These are phyloP conservation scores for Pinus tabuliformis DNA, from an alignment of 75 land plant genomes.

Conservation along the genomic window DNA sequence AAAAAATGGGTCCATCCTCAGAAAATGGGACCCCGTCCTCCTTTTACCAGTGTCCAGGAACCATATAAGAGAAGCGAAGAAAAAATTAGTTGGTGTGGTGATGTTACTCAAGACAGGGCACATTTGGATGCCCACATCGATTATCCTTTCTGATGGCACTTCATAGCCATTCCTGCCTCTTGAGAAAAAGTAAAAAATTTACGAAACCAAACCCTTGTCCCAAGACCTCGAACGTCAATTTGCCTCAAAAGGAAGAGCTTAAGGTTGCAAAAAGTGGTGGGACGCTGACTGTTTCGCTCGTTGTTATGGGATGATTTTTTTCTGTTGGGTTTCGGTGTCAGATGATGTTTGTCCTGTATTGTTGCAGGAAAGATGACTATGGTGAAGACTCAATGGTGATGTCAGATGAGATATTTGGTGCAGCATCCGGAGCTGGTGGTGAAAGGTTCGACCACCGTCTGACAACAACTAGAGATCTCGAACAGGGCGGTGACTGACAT, in stretches of 20 bases:
- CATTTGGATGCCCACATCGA: slow-evolving; percentile 43
- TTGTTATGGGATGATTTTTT: too few species aligned
- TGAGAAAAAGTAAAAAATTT: not conserved
- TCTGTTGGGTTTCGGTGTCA: too few species aligned
- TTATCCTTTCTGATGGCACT: not conserved
- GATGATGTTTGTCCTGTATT: not conserved
- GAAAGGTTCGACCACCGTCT: slow-evolving; percentile 73
- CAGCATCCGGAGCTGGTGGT: slow-evolving; percentile 78
- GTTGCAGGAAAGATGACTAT: slow-evolving; percentile 91
- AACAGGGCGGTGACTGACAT: slow-evolving; percentile 81
- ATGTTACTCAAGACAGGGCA: slow-evolving; percentile 98
- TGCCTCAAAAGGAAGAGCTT: too few species aligned
- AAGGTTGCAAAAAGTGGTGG: too few species aligned
- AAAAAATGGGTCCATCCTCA: too few species aligned
- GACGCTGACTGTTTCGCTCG: too few species aligned
- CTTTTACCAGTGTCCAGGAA: slow-evolving; percentile 63
- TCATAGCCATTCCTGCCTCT: not conserved
- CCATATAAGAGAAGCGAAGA: slow-evolving; percentile 51
- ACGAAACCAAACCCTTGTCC: too few species aligned
- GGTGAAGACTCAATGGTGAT: slow-evolving; percentile 95
- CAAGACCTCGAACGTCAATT: too few species aligned
- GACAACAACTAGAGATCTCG: slow-evolving; percentile 78
- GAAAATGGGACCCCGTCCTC: too few species aligned
- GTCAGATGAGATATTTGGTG: slow-evolving; percentile 80
- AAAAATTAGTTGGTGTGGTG: slow-evolving; percentile 72